Percentiles rank a stretch among this genome's conserved stretches.
phyloP scores from a whole-genome alignment of 345 rosid genomes.

The Populus deltoides region DNA sequence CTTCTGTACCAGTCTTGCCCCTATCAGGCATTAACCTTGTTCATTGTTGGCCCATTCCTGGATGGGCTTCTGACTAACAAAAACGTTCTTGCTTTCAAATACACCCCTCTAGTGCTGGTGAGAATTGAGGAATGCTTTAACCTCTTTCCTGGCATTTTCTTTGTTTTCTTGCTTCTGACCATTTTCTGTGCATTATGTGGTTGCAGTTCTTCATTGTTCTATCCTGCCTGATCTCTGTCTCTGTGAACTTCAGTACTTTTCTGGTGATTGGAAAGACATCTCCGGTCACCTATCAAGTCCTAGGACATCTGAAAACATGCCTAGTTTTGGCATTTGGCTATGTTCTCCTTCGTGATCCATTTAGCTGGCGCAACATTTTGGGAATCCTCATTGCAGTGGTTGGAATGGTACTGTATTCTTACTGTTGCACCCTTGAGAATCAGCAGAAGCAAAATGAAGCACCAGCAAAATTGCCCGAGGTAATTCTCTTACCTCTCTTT shows the following conservation, averaged over 20 bases:
- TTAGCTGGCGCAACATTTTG: conserved; percentile 93
- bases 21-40: conserved; percentile 90
- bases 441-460: conserved; percentile 81
- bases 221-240: conserved; percentile 96
- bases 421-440: conserved; percentile 63
- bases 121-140: conserved; percentile 24
- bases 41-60: conserved; percentile 87
- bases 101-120: conserved; percentile 96
- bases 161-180: conserved; percentile 8
- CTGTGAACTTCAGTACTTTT: conserved; percentile 99
- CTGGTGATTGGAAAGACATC: conserved; percentile 98
- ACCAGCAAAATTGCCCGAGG: conserved; percentile 72
- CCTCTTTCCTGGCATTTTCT: background rate
- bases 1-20: conserved; percentile 99
- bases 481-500: conserved; percentile 16
- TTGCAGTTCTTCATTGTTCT: conserved; percentile 99
- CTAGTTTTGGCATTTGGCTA: conserved; percentile 97
- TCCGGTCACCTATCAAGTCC: conserved; percentile 98
- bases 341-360: conserved; percentile 83
- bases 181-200: conserved; percentile 18
- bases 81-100: conserved; percentile 95
- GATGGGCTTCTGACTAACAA: conserved; percentile 89
- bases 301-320: conserved; percentile 99
- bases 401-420: conserved; percentile 96
- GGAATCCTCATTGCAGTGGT: conserved; percentile 88